Evolutionary conservation across 495 filamentous ascomycete genomes (phyloP).

Genomic region (Podospora pseudocomata): DNA sequence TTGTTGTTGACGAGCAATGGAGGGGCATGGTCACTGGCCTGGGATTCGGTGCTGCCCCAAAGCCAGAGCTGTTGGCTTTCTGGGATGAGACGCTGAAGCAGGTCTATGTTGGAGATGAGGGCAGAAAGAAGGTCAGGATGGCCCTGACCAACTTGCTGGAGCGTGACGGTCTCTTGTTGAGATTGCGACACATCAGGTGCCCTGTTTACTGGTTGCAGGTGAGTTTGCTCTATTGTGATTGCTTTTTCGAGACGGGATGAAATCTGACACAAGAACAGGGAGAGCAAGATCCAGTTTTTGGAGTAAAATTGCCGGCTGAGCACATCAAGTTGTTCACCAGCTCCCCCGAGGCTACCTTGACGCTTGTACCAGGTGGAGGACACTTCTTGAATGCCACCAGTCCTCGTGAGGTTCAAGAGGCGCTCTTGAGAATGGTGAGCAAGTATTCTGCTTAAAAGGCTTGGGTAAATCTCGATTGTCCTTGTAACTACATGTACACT

Average conservation of each 20-base stretch:
- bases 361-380: conserved; percentile 48
- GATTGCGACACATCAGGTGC: conserved; percentile 54
- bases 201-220: conserved; percentile 64
- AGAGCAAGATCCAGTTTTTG: conserved; percentile 52
- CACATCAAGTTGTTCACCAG: conserved; percentile 57
- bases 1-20: conserved; percentile 52
- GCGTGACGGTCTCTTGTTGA: conserved; percentile 53
- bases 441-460: conserved; percentile 12
- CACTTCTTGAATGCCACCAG: conserved; percentile 58
- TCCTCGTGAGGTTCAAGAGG: conserved; percentile 52
- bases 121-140: conserved; percentile 53
- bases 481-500: neutral
- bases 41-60: conserved; percentile 50
- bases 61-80: conserved; percentile 40
- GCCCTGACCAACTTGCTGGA: conserved; percentile 55
- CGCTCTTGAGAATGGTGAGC: conserved; percentile 49
- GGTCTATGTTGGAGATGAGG: conserved; percentile 58
- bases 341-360: conserved; percentile 47
- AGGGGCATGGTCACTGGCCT: conserved; percentile 54
- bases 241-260: neutral
- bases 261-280: conserved; percentile 37
- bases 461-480: neutral
- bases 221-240: conserved; percentile 19
- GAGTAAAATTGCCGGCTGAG: conserved; percentile 44
- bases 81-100: conserved; percentile 53